Conservation (phyloP, 2,329 filamentous ascomycete genomes). For the Beauveria caledonica region DNA sequence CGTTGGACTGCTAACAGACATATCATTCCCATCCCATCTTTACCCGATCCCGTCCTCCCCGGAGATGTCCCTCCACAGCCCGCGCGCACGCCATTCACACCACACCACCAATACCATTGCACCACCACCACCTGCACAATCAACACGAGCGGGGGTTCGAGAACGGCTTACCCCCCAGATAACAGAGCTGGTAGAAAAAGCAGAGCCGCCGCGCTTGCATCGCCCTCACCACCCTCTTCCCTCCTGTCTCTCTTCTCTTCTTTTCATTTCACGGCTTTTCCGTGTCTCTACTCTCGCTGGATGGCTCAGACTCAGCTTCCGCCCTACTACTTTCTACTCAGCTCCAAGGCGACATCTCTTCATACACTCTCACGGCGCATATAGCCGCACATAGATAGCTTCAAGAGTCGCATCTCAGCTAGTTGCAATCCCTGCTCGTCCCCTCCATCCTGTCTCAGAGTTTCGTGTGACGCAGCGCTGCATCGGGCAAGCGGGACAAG, state of each 20-base stretch:
- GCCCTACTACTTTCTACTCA: background rate
- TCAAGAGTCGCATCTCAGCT: background rate
- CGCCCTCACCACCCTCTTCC: background rate
- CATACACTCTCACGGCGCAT: background rate
- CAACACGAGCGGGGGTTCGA: background rate
- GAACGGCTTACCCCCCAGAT: background rate
- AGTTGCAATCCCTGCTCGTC: background rate
- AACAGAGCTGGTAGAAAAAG: background rate
- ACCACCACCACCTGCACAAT: background rate
- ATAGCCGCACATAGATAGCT: background rate
- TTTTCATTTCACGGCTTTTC: background rate
- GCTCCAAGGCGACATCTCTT: background rate
- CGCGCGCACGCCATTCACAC: too few species aligned
- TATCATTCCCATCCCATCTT: too few species aligned
- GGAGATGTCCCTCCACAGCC: too few species aligned
- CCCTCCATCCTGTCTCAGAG: background rate
- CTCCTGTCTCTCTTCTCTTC: background rate
- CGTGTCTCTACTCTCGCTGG: background rate
- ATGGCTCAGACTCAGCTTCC: background rate
- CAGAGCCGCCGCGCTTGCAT: background rate
- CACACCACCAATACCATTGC: too few species aligned
- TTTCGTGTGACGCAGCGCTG: background rate
- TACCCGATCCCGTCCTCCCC: too few species aligned
- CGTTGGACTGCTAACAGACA: too few species aligned
- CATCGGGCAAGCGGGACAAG: background rate